phyloP scores from a whole-genome alignment of 2,329 filamentous ascomycete species.

The Tolypocladium ovalisporum region DNA sequence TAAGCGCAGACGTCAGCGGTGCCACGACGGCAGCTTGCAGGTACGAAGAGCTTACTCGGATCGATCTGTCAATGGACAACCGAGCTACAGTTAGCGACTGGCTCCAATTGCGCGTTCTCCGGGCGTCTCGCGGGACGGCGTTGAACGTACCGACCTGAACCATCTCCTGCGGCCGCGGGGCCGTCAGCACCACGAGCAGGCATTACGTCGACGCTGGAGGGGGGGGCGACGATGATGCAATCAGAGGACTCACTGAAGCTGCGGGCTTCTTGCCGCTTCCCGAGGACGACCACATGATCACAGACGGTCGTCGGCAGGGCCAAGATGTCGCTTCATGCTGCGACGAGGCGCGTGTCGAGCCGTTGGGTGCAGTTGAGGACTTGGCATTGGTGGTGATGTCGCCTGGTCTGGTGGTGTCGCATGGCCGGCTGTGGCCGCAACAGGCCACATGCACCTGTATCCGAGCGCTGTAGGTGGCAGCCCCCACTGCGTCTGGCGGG shows the following conservation, averaged over 20 bases:
- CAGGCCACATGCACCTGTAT: neutral
- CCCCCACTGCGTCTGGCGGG: neutral
- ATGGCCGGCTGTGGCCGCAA: neutral
- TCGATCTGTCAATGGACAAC: slow-evolving; percentile 34
- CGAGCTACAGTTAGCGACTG: slow-evolving; percentile 15
- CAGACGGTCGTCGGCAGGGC: slow-evolving; percentile 13
- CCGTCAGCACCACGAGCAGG: slow-evolving; percentile 20
- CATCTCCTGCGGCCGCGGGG: slow-evolving; percentile 70
- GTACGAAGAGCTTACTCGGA: slow-evolving; percentile 45
- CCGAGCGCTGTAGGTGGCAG: neutral
- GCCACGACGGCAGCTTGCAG: slow-evolving; percentile 1
- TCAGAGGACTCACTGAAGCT: slow-evolving; percentile 50
- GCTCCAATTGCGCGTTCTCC: slow-evolving; percentile 5
- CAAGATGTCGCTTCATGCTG: slow-evolving; percentile 19
- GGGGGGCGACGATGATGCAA: slow-evolving; percentile 8
- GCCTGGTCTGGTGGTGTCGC: neutral
- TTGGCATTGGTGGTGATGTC: neutral
- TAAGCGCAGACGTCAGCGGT: slow-evolving; percentile 28
- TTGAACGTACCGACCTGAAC: slow-evolving; percentile 82
- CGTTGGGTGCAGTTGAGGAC: slow-evolving; percentile 3
- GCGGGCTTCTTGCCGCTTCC: slow-evolving; percentile 58
- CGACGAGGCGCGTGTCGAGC: slow-evolving; percentile 12
- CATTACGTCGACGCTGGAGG: too few relatives aligned
- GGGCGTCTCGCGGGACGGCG: neutral
- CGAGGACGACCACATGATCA: slow-evolving; percentile 54